Percentiles rank a stretch among this genome's conserved stretches.
Conservation (phyloP, 352 stramenopile genomes). For the Elongisporangium undulatum region DNA sequence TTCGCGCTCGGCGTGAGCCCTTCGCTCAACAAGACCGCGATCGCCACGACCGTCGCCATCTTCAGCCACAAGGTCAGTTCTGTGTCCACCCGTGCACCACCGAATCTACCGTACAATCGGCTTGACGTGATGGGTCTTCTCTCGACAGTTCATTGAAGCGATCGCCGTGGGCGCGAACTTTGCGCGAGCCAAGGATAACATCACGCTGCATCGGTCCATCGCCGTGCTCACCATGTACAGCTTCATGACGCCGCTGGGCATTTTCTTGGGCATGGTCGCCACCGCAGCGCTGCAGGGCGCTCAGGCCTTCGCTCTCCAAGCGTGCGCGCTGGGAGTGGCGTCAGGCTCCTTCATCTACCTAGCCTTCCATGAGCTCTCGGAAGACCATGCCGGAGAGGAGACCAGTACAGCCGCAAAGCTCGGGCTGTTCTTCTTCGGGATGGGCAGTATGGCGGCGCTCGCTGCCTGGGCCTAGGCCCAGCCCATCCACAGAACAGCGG, state of each 20-base stretch:
- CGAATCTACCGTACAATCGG: background rate
- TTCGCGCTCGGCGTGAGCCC: constrained; percentile 59
- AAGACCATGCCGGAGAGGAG: constrained; percentile 40
- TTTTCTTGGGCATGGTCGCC: constrained; percentile 56
- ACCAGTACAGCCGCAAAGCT: constrained; percentile 39
- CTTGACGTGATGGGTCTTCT: background rate
- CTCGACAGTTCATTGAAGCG: constrained; percentile 48
- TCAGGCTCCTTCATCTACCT: constrained; percentile 70
- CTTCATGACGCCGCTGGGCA: constrained; percentile 61
- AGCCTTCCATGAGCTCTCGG: constrained; percentile 59
- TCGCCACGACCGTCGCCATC: constrained; percentile 59
- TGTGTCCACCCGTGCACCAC: background rate
- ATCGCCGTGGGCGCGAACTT: constrained; percentile 67
- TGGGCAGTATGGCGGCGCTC: constrained; percentile 46
- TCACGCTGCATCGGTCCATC: constrained; percentile 35
- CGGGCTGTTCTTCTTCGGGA: constrained; percentile 37
- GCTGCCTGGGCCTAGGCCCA: constrained; percentile 34
- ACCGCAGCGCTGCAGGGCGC: constrained; percentile 36
- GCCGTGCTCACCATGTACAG: constrained; percentile 58
- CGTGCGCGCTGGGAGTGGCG: constrained; percentile 42
- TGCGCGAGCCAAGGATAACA: constrained; percentile 45
- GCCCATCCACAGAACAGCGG: background rate
- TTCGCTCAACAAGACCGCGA: constrained; percentile 38
- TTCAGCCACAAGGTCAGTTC: constrained; percentile 56
- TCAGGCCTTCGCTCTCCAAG: constrained; percentile 32